Evolutionary conservation across 176 grass and related monocot genomes (phyloP).

Genomic region (Hordeum marinum): DNA sequence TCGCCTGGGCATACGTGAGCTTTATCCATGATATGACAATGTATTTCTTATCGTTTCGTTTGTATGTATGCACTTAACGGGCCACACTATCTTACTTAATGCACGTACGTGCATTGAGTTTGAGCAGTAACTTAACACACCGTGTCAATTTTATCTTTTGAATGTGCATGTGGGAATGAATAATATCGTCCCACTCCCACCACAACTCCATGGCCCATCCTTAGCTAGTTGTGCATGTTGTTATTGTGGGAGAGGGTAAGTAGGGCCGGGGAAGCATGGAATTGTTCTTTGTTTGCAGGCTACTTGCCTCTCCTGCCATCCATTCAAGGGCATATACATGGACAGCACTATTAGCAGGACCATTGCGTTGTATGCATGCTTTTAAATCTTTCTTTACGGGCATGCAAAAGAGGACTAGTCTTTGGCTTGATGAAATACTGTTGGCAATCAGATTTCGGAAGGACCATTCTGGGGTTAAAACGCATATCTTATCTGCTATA

Average conservation of each 20-base stretch:
- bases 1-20: too few species aligned
- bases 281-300: conserved; percentile 23
- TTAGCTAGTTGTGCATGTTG: conserved; percentile 1
- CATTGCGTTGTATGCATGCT: conserved; percentile 27
- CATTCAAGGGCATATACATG: conserved; percentile 23
- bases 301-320: conserved; percentile 9
- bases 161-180: neutral
- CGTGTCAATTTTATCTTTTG: neutral
- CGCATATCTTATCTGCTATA: conserved; percentile 25
- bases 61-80: too few species aligned
- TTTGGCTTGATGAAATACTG: neutral
- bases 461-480: conserved; percentile 1
- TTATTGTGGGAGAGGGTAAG: neutral
- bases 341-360: conserved; percentile 20
- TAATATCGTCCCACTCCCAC: neutral
- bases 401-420: neutral
- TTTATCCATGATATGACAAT: too few species aligned
- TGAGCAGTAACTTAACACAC: neutral
- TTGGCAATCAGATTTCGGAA: conserved; percentile 10
- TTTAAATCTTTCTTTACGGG: conserved; percentile 40
- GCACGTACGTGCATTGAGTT: neutral
- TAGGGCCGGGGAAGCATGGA: conserved; percentile 2
- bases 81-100: too few species aligned
- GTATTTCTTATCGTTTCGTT: too few species aligned
- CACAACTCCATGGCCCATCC: neutral